Evolutionary conservation across 225 moss, liverwort and hornwort species (phyloP).

Genomic region (Neckera pumila): DNA sequence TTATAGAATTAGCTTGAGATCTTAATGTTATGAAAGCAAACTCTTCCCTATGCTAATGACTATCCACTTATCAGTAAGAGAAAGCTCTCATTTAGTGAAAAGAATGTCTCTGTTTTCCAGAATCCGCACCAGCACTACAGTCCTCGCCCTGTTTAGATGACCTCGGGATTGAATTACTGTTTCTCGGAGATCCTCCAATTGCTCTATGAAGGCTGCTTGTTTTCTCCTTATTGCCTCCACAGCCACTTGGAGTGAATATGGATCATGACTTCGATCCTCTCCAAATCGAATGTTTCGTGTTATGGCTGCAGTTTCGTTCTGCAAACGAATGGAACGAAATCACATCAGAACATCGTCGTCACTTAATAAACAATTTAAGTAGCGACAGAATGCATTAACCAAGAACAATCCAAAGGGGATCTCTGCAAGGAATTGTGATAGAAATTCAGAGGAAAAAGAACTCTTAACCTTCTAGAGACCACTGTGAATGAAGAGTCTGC

Average conservation of each 20-base stretch:
- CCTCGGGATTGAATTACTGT: slow-evolving; percentile 45
- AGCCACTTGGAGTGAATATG: slow-evolving; percentile 49
- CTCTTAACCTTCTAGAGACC: background rate
- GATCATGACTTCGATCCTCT: slow-evolving; percentile 45
- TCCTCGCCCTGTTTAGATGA: slow-evolving; percentile 38
- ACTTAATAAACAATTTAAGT: background rate
- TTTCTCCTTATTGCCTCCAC: slow-evolving; percentile 50
- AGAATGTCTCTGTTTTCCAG: slow-evolving; percentile 25
- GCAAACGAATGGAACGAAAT: background rate
- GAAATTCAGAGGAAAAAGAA: background rate
- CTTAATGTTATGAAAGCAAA: background rate
- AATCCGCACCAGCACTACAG: slow-evolving; percentile 44
- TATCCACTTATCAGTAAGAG: background rate
- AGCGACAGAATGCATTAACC: background rate
- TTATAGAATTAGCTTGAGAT: background rate
- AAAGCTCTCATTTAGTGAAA: background rate
- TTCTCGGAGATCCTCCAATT: slow-evolving; percentile 50
- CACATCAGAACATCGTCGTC: background rate
- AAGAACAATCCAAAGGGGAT: background rate
- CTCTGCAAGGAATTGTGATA: background rate
- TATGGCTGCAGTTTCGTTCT: slow-evolving; percentile 53
- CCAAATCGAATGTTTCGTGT: slow-evolving; percentile 61
- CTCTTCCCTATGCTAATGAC: background rate
- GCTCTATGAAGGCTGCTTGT: slow-evolving; percentile 40
- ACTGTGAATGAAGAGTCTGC: background rate